Percentiles rank a stretch among this genome's conserved stretches.
Evolutionary conservation across 1,284 basidiomycete genomes (phyloP).

Genomic region (Puccinia sorghi): DNA sequence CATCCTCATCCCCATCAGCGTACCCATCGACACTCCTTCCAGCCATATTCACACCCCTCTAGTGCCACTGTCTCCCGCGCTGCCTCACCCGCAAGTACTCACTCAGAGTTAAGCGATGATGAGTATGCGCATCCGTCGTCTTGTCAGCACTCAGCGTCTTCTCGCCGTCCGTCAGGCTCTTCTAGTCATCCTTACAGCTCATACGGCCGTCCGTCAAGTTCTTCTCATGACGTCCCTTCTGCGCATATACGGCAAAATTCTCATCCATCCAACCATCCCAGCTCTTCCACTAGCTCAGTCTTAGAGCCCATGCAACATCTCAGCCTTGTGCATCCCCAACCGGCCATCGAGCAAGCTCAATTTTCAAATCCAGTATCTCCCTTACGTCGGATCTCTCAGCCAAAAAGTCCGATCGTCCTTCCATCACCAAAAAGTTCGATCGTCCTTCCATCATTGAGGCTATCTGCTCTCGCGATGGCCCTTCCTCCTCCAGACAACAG

Average conservation of each 20-base stretch:
- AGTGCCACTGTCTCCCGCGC: conserved; percentile 20
- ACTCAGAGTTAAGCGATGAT: conserved; percentile 24
- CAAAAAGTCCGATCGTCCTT: conserved; percentile 30
- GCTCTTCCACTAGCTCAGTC: conserved; percentile 72
- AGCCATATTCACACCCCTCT: conserved; percentile 45
- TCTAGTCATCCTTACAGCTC: conserved; percentile 9
- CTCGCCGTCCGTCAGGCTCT: neutral
- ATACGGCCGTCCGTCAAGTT: neutral
- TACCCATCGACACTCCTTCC: conserved; percentile 38
- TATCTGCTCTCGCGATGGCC: conserved; percentile 12
- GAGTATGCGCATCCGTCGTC: neutral
- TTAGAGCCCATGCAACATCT: conserved; percentile 73
- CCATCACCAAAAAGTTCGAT: conserved; percentile 35
- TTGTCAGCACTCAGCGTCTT: neutral
- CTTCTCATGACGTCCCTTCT: neutral
- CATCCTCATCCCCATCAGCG: conserved; percentile 34
- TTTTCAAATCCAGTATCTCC: conserved; percentile 12
- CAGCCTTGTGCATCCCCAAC: conserved; percentile 63
- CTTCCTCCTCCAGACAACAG: neutral
- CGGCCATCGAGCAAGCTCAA: neutral
- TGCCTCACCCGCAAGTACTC: conserved; percentile 30
- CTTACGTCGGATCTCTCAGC: neutral
- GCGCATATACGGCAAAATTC: neutral
- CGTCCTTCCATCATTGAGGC: conserved; percentile 23
- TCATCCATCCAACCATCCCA: neutral